These are phyloP conservation scores for Dorcoceras hygrometricum DNA, from an alignment of 257 asterid species.

Conservation along the genomic window DNA sequence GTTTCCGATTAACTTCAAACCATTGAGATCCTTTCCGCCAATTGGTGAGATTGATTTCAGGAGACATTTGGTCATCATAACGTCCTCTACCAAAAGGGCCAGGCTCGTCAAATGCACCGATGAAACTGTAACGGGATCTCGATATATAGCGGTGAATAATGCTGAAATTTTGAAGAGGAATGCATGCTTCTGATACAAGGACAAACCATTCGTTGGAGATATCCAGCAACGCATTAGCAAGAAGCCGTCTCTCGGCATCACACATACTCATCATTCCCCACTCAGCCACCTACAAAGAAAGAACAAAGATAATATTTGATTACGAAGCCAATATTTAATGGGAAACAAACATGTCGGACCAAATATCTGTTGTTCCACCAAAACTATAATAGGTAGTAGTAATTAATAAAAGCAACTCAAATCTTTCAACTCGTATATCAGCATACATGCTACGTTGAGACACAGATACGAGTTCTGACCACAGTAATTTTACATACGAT, in stretches of 20 bases:
- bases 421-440: no score
- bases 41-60: constrained; percentile 37
- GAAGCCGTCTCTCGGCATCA: constrained; percentile 75
- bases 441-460: no score
- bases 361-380: no score
- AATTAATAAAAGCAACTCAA: no score
- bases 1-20: constrained; percentile 42
- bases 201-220: constrained; percentile 69
- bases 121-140: constrained; percentile 49
- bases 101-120: constrained; percentile 46
- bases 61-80: constrained; percentile 39
- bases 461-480: not conserved
- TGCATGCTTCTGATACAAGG: constrained; percentile 70
- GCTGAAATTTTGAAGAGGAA: constrained; percentile 49
- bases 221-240: constrained; percentile 82
- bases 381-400: no score
- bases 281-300: constrained; percentile 34
- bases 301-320: constrained; percentile 1
- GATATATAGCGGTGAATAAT: constrained; percentile 41
- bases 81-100: constrained; percentile 53
- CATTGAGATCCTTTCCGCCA: constrained; percentile 64
- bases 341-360: not conserved
- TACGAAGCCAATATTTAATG: not conserved
- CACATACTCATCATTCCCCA: constrained; percentile 89
- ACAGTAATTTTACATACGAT: not conserved